Percentiles rank a stretch among this genome's conserved stretches.
Evolutionary conservation across 805 yeast species (phyloP).

Genomic region (Saccharomycopsis sp.): DNA sequence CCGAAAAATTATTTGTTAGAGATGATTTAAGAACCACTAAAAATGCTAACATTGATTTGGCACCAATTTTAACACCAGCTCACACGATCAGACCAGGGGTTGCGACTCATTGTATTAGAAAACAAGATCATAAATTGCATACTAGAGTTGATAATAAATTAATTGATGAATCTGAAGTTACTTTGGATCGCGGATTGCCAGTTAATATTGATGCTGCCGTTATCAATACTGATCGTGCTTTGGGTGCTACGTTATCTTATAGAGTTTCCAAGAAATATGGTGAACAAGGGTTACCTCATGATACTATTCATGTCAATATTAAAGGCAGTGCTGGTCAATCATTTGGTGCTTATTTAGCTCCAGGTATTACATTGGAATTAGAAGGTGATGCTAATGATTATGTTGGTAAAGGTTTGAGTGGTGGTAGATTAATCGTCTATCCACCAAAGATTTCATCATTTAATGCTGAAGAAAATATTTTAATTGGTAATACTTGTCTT

Average conservation of each 20-base stretch:
- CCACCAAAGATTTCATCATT: slow-evolving; percentile 82
- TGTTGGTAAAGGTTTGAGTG: slow-evolving; percentile 95
- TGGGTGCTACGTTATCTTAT: slow-evolving; percentile 92
- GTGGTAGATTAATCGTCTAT: slow-evolving; percentile 87
- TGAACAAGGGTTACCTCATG: slow-evolving; percentile 88
- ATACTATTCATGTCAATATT: slow-evolving; percentile 88
- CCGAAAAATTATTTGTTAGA: slow-evolving; percentile 81
- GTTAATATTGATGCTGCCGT: slow-evolving; percentile 90
- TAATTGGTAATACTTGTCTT: slow-evolving; percentile 95
- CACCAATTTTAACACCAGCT: slow-evolving; percentile 95
- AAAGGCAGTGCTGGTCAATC: slow-evolving; percentile 97
- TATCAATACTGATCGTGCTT: slow-evolving; percentile 91
- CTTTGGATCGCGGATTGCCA: slow-evolving; percentile 94
- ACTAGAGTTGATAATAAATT: slow-evolving; percentile 92
- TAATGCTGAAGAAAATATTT: slow-evolving; percentile 93
- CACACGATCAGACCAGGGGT: slow-evolving; percentile 95
- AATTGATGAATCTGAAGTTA: slow-evolving; percentile 90
- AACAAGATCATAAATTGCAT: slow-evolving; percentile 90
- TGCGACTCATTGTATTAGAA: slow-evolving; percentile 84
- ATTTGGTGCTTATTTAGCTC: slow-evolving; percentile 94
- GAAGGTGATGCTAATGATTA: slow-evolving; percentile 98
- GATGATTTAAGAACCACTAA: slow-evolving; percentile 82
- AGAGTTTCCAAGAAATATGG: slow-evolving; percentile 91
- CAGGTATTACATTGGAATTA: slow-evolving; percentile 89
- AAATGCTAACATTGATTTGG: slow-evolving; percentile 83